These are phyloP conservation scores for Knoxia roxburghii DNA, from an alignment of 257 asterid species.

Conservation along the genomic window DNA sequence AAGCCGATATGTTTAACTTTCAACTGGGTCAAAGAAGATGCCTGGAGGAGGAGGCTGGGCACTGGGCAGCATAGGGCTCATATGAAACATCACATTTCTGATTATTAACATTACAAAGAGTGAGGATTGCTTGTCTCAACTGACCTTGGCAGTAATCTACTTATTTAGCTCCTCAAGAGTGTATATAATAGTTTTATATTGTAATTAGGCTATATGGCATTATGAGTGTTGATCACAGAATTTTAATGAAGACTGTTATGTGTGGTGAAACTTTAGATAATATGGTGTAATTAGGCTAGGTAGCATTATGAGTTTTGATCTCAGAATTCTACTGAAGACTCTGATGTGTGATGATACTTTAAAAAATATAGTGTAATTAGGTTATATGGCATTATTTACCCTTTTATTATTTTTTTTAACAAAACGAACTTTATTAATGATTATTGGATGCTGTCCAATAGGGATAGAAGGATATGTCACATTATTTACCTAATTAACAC, in stretches of 20 bases:
- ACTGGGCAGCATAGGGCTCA: conserved; percentile 49
- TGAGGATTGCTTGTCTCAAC: not conserved
- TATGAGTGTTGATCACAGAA: not conserved
- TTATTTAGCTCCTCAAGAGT: not conserved
- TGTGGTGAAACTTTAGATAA: not conserved
- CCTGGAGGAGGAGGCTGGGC: conserved; percentile 93
- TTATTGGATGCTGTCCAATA: too few species aligned
- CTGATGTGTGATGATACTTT: too few species aligned
- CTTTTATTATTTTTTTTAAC: too few species aligned
- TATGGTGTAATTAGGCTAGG: too few species aligned
- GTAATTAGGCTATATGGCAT: not conserved
- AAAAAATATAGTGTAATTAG: too few species aligned
- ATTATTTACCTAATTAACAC: too few species aligned
- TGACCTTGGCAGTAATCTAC: not conserved
- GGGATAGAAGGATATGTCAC: too few species aligned
- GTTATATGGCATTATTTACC: too few species aligned
- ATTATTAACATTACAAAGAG: not conserved
- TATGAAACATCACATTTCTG: not conserved
- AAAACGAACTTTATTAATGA: too few species aligned
- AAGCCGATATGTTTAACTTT: conserved; percentile 10
- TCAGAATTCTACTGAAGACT: too few species aligned
- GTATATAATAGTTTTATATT: not conserved
- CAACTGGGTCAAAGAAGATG: conserved; percentile 73
- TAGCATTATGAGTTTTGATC: too few species aligned
- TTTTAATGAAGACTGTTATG: not conserved